Conservation (phyloP, 148 eudicot genomes). For the Amaranthus palmeri region DNA sequence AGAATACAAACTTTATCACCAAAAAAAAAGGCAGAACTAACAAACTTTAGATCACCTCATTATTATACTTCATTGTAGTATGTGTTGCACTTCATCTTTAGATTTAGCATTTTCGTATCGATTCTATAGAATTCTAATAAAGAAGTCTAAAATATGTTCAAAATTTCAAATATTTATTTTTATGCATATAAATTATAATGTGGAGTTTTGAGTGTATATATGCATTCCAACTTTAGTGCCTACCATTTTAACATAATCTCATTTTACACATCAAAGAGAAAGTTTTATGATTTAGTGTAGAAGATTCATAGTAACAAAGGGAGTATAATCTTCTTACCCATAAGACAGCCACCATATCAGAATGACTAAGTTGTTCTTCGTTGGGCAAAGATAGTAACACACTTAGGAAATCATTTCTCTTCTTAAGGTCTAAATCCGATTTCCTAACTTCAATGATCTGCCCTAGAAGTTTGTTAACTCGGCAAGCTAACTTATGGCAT, state of each 20-base stretch:
- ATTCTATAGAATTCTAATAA: neutral
- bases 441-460: conserved; percentile 43
- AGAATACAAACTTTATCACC: conserved; percentile 2
- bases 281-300: neutral
- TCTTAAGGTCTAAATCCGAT: conserved; percentile 22
- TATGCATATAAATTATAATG: too few relatives aligned
- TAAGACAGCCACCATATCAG: conserved; percentile 62
- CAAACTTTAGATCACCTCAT: conserved; percentile 16
- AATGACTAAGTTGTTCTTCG: conserved; percentile 49
- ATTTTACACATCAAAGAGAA: neutral
- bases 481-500: conserved; percentile 43
- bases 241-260: neutral
- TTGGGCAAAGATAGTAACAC: conserved; percentile 53
- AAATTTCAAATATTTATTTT: too few relatives aligned
- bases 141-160: neutral
- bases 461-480: conserved; percentile 41
- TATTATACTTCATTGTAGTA: neutral
- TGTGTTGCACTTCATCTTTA: conserved; percentile 2
- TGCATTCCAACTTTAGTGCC: too few relatives aligned
- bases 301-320: neutral
- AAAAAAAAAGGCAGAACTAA: too few relatives aligned
- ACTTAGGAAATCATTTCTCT: conserved; percentile 55
- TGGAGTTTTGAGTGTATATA: too few relatives aligned
- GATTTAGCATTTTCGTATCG: neutral
- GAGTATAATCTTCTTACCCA: conserved; percentile 48